Percentiles rank a stretch among this genome's conserved stretches.
Evolutionary conservation across 208 protist species (phyloP).

Genomic region (Leishmania tropica): DNA sequence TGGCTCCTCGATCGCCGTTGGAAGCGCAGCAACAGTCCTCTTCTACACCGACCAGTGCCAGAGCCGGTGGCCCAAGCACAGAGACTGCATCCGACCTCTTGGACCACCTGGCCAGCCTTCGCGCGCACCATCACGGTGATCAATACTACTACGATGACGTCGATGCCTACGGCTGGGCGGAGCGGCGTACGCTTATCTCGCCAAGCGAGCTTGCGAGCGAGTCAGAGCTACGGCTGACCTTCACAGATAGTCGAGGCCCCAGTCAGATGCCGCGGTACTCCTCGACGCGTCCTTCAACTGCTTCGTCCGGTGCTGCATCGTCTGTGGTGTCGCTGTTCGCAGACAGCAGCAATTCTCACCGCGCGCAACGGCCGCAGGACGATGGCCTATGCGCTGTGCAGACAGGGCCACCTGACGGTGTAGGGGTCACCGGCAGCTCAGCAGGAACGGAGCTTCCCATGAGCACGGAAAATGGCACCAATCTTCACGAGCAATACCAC

Average conservation of each 20-base stretch:
- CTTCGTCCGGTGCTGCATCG: not conserved
- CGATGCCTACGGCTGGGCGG: conserved; percentile 14
- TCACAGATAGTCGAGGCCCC: conserved; percentile 6
- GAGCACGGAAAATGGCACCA: not conserved
- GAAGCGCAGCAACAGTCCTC: not conserved
- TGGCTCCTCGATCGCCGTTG: not conserved
- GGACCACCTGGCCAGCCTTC: conserved; percentile 5
- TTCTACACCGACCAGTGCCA: not conserved
- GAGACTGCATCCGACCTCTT: conserved; percentile 6
- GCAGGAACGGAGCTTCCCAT: not conserved
- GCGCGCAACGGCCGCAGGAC: not conserved
- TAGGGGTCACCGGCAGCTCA: not conserved
- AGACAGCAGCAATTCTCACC: conserved; percentile 14
- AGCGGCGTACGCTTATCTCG: conserved; percentile 28
- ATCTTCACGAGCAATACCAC: not conserved
- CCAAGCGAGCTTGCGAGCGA: conserved; percentile 28
- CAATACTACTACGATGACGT: conserved; percentile 24
- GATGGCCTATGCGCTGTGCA: not conserved
- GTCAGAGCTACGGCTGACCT: conserved; percentile 21
- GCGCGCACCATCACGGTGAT: conserved; percentile 2
- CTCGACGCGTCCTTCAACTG: conserved; percentile 1
- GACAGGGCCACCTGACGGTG: not conserved
- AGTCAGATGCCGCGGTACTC: not conserved
- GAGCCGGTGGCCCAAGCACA: not conserved
- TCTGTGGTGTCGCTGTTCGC: not conserved